These are phyloP conservation scores for Albizia julibrissin DNA, from an alignment of 306 rosid genomes.

Conservation along the genomic window DNA sequence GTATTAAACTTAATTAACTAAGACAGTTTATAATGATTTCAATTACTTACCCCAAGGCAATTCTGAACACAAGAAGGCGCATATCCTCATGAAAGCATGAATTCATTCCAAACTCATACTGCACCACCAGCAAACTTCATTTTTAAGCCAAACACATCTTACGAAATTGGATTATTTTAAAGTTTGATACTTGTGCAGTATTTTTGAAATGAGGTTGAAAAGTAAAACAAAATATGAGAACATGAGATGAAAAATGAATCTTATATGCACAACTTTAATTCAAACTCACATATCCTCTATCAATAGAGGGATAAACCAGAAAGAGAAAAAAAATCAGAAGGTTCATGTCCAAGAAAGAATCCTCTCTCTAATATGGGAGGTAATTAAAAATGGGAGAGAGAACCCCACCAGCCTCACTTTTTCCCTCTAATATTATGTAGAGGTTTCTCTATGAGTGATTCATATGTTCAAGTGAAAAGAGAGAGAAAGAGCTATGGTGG, in stretches of 20 bases:
- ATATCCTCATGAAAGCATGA: conserved; percentile 81
- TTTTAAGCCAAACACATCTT: neutral
- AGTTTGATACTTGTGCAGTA: neutral
- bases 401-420: neutral
- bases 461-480: neutral
- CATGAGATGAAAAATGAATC: neutral
- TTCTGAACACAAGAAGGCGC: conserved; percentile 39
- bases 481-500: neutral
- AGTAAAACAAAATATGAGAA: neutral
- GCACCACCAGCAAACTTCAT: conserved; percentile 36
- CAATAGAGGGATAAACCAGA: neutral
- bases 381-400: neutral
- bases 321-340: neutral
- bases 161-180: neutral
- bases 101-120: conserved; percentile 89
- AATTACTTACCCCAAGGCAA: conserved; percentile 70
- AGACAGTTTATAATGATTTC: neutral
- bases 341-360: neutral
- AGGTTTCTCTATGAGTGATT: neutral
- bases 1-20: neutral
- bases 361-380: neutral
- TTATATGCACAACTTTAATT: neutral
- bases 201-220: neutral
- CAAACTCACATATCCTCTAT: neutral
- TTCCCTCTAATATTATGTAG: neutral